phyloP scores from a whole-genome alignment of 345 rosid species.

The Trapa bicornis region DNA sequence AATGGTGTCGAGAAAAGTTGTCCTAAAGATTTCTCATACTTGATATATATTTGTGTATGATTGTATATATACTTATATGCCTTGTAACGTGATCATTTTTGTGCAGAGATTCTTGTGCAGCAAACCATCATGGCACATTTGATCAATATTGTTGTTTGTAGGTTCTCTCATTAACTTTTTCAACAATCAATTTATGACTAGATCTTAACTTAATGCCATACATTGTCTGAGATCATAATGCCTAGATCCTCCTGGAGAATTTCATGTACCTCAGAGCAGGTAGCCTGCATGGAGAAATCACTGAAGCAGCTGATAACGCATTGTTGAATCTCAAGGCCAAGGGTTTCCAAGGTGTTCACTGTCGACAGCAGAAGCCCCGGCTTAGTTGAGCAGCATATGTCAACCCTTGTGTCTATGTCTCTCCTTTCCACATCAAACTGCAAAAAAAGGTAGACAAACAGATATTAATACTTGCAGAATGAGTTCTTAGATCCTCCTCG shows the following conservation, averaged over 20 bases:
- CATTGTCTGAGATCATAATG: too few species aligned
- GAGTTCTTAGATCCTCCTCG: not conserved
- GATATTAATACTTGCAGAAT: not conserved
- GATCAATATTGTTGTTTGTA: too few species aligned
- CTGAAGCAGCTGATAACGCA: slow-evolving; percentile 83
- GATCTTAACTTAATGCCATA: too few species aligned
- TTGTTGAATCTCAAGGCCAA: slow-evolving; percentile 84
- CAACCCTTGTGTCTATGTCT: slow-evolving; percentile 46
- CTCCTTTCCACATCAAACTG: slow-evolving; percentile 68
- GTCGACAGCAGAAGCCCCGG: slow-evolving; percentile 78
- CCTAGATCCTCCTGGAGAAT: too few species aligned
- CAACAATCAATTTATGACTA: too few species aligned
- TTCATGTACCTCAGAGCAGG: slow-evolving; percentile 69
- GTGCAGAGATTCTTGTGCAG: too few species aligned
- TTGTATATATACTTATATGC: too few species aligned
- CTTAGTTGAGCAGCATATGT: slow-evolving; percentile 64
- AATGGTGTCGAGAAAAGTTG: not conserved
- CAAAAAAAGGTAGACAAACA: not conserved
- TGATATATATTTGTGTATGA: too few species aligned
- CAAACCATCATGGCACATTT: too few species aligned
- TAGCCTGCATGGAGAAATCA: slow-evolving; percentile 88
- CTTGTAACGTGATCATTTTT: too few species aligned
- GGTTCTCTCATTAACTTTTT: too few species aligned
- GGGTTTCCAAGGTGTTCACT: slow-evolving; percentile 63
- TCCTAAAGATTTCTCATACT: too few species aligned